Base-by-base conservation (phyloP, 106 monocot species). In the Phalaenopsis aphrodite region DNA sequence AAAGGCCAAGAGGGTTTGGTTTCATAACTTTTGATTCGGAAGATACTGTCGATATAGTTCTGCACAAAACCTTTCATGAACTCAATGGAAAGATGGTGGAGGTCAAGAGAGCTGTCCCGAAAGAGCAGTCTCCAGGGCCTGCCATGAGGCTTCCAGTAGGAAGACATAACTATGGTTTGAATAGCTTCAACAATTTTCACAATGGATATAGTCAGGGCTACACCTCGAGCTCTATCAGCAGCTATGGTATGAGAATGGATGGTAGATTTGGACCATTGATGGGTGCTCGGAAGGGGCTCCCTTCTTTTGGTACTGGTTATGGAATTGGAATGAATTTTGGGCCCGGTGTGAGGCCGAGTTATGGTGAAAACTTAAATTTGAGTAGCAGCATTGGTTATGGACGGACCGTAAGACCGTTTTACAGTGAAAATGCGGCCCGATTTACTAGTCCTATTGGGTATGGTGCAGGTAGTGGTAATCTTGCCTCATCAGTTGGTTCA, bases 201-300 rank as follows among this genome's bases (percentile, higher is more conserved):
- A 89, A 81, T 77, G 77, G 82, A 36, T 93, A 83, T 58, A 79
- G 76, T 67, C 86, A 86, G 37, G 90, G 84, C 17, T 89, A 84
- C 72, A 86, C 78, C 78, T 87, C 87, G 42, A 85, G 82, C 79
- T 82, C 87, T 0, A 64, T 92, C 30, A 79, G 85, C 73, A 84
- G 81, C 76, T 90, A 88, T 85, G 88, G 92, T 47, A 84, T 95
- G 90, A 85, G 92, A 74, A 89, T 91, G 82, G 91, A 94, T 80
- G 77, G 77, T 48, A 88, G 94, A 74, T 87, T 86, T 78, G 90
- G 90, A 42, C 81, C 86, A 5, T n/a, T 88, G 37, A 21, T 81
- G 57, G 85, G 87, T 68, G 87, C 79, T 19, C 84, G 88, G n/a
- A 88, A 85, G 68, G 85, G 92, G 10, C 87, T 88, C 69, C 79